Evolutionary conservation across 2,329 filamentous ascomycete species (phyloP), one percentile per base, ranked within the genome.

Genomic region (Colletotrichum truncatum): DNA sequence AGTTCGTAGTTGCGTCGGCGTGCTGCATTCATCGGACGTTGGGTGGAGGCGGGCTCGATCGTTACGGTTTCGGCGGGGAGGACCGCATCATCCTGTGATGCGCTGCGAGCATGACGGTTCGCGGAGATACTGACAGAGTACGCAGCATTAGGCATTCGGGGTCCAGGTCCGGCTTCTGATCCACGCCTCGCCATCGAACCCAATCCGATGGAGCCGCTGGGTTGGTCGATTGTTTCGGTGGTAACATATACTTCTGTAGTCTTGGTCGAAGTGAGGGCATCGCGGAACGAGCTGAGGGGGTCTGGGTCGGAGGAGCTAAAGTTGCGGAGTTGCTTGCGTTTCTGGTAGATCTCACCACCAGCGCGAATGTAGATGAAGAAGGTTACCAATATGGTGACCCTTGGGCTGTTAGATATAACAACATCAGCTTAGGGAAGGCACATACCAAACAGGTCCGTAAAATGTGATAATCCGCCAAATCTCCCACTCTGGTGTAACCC

Each of bases 391-490:
- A 92, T 89, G 7, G 87, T 79, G 32, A 91, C 76, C 88, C 88
- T 90, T 46, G 7, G 26, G 14, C 32, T 68, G 58, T 71, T 46
- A 72, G 70, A 67, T 14, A n/a, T 18, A 6, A 2, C 26, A 5
- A n/a, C 25, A 10, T 30, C n/a, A 10, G 25, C 21, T 10, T 6
- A 18, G 18, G n/a, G 59, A 16, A 4, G 21, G 28, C 5, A 69
- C 82, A 74, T 75, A 91, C 90, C 90, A 92, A 61, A 91, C 84
- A 6, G 90, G 90, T 0, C 82, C 89, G 71, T 96, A 97, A 74
- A 94, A 95, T 26, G 88, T 85, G 3, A 87, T 86, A 62, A 96
- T 89, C 38, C 93, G 89, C 76, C 92, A 87, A 63, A 89, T 85
- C 60, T 93, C 90, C 86, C 90, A 94, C 4, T 86, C 77, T 3